Evolutionary conservation across 495 filamentous ascomycete genomes (phyloP).

Genomic region (Neurospora tetraspora): DNA sequence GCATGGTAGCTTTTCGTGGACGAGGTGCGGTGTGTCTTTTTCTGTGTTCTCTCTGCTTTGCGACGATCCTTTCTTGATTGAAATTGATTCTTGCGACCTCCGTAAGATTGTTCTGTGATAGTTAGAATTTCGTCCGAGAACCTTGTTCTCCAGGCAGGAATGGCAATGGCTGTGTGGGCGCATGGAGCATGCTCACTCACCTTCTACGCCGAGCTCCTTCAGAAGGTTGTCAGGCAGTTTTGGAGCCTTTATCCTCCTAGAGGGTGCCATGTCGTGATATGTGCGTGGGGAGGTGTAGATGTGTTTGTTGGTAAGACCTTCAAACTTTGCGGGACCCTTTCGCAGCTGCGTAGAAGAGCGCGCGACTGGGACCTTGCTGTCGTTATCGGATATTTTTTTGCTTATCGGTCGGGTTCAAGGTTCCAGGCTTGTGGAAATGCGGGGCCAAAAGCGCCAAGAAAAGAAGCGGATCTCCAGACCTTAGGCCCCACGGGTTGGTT

Average conservation of each 20-base stretch:
- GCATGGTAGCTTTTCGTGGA: conserved; percentile 2
- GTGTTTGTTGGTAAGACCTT: background rate
- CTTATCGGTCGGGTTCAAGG: background rate
- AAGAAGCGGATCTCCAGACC: background rate
- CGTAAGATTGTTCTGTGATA: background rate
- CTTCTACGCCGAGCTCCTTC: conserved; percentile 18
- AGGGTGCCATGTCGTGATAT: conserved; percentile 6
- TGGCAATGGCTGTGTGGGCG: background rate
- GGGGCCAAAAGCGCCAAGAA: background rate
- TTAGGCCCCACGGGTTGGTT: background rate
- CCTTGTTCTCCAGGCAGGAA: background rate
- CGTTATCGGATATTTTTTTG: background rate
- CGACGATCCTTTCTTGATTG: conserved; percentile 39
- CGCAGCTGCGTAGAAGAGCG: background rate
- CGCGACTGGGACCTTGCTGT: background rate
- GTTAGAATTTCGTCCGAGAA: background rate
- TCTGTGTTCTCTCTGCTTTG: conserved; percentile 37
- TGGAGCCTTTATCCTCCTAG: conserved; percentile 5
- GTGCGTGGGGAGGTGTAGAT: background rate
- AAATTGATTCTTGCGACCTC: background rate
- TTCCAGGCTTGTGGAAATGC: background rate
- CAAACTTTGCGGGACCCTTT: background rate
- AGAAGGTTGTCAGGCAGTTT: conserved; percentile 15
- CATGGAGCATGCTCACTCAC: conserved; percentile 2
- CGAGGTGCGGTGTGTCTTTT: conserved; percentile 18